Percentiles rank a stretch among this genome's conserved stretches.
Evolutionary conservation across 1,139 yeast genomes (phyloP).

Genomic region (Candida tetrigidarum): DNA sequence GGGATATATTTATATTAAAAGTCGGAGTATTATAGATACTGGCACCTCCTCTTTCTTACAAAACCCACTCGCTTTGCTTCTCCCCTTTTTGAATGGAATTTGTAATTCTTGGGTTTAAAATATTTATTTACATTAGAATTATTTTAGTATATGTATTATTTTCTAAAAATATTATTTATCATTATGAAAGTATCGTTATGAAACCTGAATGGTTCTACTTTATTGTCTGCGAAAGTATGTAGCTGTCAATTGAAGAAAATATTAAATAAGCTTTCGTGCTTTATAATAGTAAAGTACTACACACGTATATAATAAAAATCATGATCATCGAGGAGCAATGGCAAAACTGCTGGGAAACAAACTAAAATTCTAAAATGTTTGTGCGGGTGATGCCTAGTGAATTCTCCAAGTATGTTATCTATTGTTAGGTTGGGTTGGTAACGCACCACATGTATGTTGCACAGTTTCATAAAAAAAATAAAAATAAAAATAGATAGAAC

Average conservation of each 20-base stretch:
- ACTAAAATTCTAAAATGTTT: neutral
- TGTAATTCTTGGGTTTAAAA: too few species aligned
- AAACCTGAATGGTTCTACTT: neutral
- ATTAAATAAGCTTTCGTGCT: neutral
- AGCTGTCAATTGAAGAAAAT: conserved; percentile 6
- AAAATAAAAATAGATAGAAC: neutral
- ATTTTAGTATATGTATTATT: conserved; percentile 3
- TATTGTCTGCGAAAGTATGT: conserved; percentile 5
- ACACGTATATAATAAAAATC: conserved; percentile 3
- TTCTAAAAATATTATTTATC: neutral
- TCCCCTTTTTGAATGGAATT: too few species aligned
- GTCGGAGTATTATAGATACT: neutral
- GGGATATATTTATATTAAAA: conserved; percentile 3
- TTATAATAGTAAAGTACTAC: neutral
- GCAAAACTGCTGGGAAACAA: neutral
- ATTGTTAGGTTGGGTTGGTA: conserved; percentile 5
- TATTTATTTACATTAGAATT: neutral
- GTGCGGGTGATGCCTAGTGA: neutral
- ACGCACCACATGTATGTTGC: conserved; percentile 3
- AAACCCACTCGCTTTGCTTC: too few species aligned
- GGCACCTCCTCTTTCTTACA: too few species aligned
- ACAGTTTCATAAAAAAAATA: neutral
- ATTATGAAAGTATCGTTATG: neutral
- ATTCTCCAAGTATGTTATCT: neutral
- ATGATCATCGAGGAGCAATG: conserved; percentile 2